Conservation (phyloP, 225 moss, liverwort and hornwort genomes). For the Takakia lepidozioides region DNA sequence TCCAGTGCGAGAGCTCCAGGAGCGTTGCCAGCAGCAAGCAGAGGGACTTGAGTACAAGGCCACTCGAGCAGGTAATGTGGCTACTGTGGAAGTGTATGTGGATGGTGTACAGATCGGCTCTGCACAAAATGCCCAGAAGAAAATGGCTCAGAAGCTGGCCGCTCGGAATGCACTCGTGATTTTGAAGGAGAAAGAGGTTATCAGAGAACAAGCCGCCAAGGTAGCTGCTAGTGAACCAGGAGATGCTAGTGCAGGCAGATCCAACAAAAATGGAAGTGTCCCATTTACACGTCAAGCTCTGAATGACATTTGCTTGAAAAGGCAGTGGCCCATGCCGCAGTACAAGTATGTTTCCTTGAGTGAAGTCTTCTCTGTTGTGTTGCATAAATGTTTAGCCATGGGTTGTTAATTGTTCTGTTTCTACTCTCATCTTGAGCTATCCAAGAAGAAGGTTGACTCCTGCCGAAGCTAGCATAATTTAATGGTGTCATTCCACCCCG, state of each 20-base stretch:
- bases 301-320: slow-evolving; percentile 92
- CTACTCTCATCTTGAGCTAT: no score
- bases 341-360: slow-evolving; percentile 54
- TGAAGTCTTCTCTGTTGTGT: not conserved
- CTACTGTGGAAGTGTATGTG: slow-evolving; percentile 93
- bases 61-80: slow-evolving; percentile 85
- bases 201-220: slow-evolving; percentile 62
- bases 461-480: no score
- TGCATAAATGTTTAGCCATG: no score
- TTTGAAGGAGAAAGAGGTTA: slow-evolving; percentile 79
- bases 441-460: no score
- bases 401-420: no score
- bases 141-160: slow-evolving; percentile 98
- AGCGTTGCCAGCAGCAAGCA: slow-evolving; percentile 98
- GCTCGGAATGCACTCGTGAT: slow-evolving; percentile 92
- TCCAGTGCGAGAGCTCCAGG: slow-evolving; percentile 96
- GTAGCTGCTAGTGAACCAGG: slow-evolving; percentile 60
- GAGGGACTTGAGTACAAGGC: slow-evolving; percentile 99
- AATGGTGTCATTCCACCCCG: no score
- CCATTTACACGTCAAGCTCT: slow-evolving; percentile 93
- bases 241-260: slow-evolving; percentile 42
- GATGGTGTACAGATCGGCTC: slow-evolving; percentile 97
- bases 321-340: slow-evolving; percentile 99
- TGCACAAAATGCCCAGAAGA: slow-evolving; percentile 98
- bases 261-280: slow-evolving; percentile 42